These are phyloP conservation scores for Phytophthora ramorum DNA, from an alignment of 352 stramenopile genomes.

Conservation along the genomic window DNA sequence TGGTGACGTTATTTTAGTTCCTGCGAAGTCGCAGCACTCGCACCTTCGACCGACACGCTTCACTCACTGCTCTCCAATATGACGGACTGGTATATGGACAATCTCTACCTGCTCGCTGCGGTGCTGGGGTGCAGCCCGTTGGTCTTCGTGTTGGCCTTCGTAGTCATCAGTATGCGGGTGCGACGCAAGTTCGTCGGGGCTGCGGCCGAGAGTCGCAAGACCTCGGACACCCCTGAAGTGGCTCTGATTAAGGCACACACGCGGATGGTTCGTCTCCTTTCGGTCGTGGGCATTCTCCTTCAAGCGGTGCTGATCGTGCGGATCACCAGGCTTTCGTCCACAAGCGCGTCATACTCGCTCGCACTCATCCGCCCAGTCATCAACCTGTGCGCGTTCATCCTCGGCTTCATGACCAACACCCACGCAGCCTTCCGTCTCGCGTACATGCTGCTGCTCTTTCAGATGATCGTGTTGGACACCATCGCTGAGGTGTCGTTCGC, in stretches of 20 bases:
- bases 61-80: conserved; percentile 17
- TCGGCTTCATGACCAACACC: conserved; percentile 80
- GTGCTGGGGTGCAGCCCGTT: conserved; percentile 45
- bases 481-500: conserved; percentile 60
- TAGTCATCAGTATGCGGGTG: conserved; percentile 37
- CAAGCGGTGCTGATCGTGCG: conserved; percentile 46
- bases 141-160: conserved; percentile 47
- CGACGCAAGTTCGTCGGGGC: conserved; percentile 27
- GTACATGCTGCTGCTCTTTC: conserved; percentile 42
- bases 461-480: conserved; percentile 53
- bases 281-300: conserved; percentile 47
- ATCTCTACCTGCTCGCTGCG: conserved; percentile 43
- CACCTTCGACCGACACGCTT: conserved; percentile 1
- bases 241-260: conserved; percentile 69
- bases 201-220: conserved; percentile 22
- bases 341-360: conserved; percentile 47
- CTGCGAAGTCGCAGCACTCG: conserved; percentile 16
- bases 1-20: conserved; percentile 31
- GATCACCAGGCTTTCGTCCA: conserved; percentile 22
- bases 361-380: conserved; percentile 51
- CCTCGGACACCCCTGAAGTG: conserved; percentile 58
- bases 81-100: conserved; percentile 60
- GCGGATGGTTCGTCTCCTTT: conserved; percentile 49
- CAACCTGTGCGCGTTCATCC: conserved; percentile 58
- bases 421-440: conserved; percentile 64